These are phyloP conservation scores for Miscanthus sacchariflorus DNA, from an alignment of 202 grass and related monocot genomes.

Conservation along the genomic window DNA sequence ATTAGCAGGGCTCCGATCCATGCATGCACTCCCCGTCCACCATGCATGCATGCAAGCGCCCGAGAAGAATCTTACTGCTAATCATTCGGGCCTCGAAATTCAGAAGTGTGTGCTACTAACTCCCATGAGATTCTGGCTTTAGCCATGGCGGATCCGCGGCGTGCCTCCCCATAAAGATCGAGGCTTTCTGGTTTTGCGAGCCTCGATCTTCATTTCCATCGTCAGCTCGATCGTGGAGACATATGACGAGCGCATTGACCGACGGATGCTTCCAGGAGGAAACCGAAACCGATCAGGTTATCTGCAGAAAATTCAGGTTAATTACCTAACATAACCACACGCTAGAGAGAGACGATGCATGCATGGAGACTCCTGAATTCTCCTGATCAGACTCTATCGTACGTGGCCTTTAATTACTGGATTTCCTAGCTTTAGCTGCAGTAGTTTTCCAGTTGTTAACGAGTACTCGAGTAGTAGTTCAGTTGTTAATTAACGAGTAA, in stretches of 20 bases:
- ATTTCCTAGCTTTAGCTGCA: background rate
- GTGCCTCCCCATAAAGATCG: slow-evolving; percentile 55
- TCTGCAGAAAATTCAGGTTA: background rate
- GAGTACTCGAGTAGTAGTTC: background rate
- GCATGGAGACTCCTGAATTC: background rate
- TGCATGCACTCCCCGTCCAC: background rate
- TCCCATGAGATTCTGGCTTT: slow-evolving; percentile 50
- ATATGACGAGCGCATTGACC: background rate
- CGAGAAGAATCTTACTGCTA: slow-evolving; percentile 42
- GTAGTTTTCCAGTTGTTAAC: background rate
- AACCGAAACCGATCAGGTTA: background rate
- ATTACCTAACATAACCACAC: background rate
- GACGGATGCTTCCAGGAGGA: background rate
- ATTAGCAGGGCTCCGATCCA: no score
- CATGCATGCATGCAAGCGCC: background rate
- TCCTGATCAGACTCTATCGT: background rate
- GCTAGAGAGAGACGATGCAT: background rate
- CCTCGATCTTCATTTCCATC: background rate
- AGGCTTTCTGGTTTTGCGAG: slow-evolving; percentile 33
- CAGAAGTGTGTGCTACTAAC: slow-evolving; percentile 16
- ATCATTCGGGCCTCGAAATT: slow-evolving; percentile 50
- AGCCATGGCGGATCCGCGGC: slow-evolving; percentile 30
- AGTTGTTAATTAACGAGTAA: no score
- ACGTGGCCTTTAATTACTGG: background rate
- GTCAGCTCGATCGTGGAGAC: background rate